phyloP scores from a whole-genome alignment of 495 filamentous ascomycete genomes.

The Penicillium fimorum region DNA sequence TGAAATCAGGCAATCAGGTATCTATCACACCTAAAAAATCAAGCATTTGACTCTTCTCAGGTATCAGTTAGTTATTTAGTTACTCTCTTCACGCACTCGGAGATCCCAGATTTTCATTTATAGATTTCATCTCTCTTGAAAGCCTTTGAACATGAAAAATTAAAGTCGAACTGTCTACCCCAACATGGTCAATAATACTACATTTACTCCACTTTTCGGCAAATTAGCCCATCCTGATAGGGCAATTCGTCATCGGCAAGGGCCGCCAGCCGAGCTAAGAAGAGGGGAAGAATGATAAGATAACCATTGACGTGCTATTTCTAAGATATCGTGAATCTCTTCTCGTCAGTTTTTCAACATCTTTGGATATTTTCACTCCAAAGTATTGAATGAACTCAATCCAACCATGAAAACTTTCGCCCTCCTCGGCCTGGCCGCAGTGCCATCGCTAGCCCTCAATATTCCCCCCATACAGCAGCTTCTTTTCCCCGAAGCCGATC shows the following conservation, averaged over 20 bases:
- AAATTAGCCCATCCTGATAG: neutral
- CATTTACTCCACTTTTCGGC: conserved; percentile 8
- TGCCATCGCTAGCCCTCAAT: conserved; percentile 28
- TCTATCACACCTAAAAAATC: too few species aligned
- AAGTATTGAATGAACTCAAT: neutral
- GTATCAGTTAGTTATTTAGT: too few species aligned
- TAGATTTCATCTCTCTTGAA: too few species aligned
- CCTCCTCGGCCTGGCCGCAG: conserved; percentile 20
- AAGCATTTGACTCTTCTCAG: too few species aligned
- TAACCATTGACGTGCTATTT: conserved; percentile 2
- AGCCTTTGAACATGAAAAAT: neutral
- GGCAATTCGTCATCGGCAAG: conserved; percentile 9
- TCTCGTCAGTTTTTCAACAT: neutral
- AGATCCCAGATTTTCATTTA: too few species aligned
- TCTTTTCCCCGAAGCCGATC: conserved; percentile 14
- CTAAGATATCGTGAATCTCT: neutral
- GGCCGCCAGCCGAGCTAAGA: conserved; percentile 6
- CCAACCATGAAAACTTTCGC: conserved; percentile 18
- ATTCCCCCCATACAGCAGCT: conserved; percentile 27
- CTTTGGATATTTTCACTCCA: neutral
- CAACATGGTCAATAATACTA: conserved; percentile 2
- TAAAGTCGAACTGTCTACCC: neutral
- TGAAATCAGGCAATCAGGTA: too few species aligned
- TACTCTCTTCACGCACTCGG: too few species aligned
- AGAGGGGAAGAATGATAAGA: conserved; percentile 15